Conservation (phyloP, 2,329 filamentous ascomycete species). For the Ceratocystis smalleyi region DNA sequence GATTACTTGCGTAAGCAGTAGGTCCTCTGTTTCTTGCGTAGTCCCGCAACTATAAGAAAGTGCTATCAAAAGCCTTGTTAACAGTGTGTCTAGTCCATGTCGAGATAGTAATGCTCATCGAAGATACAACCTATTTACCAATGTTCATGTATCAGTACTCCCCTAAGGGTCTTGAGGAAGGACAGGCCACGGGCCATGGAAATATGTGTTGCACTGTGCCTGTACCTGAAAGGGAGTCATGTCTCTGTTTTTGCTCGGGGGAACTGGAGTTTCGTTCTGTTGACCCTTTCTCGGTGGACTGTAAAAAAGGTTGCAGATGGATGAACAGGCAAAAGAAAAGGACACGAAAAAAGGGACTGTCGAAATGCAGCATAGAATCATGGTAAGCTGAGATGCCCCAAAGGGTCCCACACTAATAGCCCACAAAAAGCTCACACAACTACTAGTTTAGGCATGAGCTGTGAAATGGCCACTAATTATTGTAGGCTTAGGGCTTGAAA, state of each 20-base stretch:
- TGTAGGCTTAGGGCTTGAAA: too few relatives aligned
- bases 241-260: not conserved
- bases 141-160: too few relatives aligned
- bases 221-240: not conserved
- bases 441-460: not conserved
- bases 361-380: too few relatives aligned
- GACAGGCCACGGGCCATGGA: too few relatives aligned
- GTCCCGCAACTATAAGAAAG: too few relatives aligned
- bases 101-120: too few relatives aligned
- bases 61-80: too few relatives aligned
- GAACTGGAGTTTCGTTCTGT: not conserved
- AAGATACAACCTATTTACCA: too few relatives aligned
- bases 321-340: not conserved
- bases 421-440: not conserved
- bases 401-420: not conserved
- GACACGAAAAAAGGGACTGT: not conserved
- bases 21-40: too few relatives aligned
- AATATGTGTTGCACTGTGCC: too few relatives aligned
- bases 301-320: not conserved
- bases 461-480: not conserved
- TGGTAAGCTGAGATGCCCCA: not conserved
- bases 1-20: not conserved
- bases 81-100: too few relatives aligned
- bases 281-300: not conserved
- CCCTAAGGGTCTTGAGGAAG: too few relatives aligned